These are phyloP conservation scores for Podaxis carcinomalis DNA, from an alignment of 768 basidiomycete genomes.

Conservation along the genomic window DNA sequence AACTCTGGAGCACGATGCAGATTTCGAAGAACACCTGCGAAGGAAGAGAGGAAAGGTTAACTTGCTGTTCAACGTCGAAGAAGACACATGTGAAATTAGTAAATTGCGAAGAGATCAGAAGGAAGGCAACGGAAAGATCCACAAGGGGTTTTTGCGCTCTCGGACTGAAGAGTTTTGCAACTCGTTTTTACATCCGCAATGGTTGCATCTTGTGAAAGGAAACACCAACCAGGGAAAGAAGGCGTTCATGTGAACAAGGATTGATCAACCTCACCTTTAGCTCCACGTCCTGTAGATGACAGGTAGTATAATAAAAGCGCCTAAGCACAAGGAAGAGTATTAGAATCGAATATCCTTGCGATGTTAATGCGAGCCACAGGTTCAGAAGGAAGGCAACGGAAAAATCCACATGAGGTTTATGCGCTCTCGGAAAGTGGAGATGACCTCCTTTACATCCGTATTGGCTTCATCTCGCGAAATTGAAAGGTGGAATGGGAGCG, in stretches of 20 bases:
- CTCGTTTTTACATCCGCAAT: slow-evolving; percentile 25
- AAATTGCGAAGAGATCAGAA: slow-evolving; percentile 35
- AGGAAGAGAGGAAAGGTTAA: slow-evolving; percentile 1
- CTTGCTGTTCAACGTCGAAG: neutral
- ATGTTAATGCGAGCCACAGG: slow-evolving; percentile 6
- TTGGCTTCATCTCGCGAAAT: slow-evolving; percentile 19
- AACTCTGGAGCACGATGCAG: neutral
- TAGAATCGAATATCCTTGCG: slow-evolving; percentile 8
- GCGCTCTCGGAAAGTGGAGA: slow-evolving; percentile 26
- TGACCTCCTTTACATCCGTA: slow-evolving; percentile 24
- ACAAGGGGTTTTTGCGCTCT: slow-evolving; percentile 38
- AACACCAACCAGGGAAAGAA: slow-evolving; percentile 4
- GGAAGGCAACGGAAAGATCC: slow-evolving; percentile 67
- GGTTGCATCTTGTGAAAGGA: slow-evolving; percentile 19
- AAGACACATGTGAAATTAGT: neutral
- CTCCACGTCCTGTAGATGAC: neutral
- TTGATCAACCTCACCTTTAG: neutral
- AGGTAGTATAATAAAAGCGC: slow-evolving; percentile 3
- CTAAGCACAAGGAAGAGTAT: slow-evolving; percentile 6
- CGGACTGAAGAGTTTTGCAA: slow-evolving; percentile 20
- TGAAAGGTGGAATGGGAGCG: neutral
- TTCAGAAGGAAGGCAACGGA: slow-evolving; percentile 68
- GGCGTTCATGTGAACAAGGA: slow-evolving; percentile 9
- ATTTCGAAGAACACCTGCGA: neutral
- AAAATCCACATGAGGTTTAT: slow-evolving; percentile 47